Base-by-base conservation (phyloP, 805 yeast genomes). In the Cyberlindnera bimundalis region DNA sequence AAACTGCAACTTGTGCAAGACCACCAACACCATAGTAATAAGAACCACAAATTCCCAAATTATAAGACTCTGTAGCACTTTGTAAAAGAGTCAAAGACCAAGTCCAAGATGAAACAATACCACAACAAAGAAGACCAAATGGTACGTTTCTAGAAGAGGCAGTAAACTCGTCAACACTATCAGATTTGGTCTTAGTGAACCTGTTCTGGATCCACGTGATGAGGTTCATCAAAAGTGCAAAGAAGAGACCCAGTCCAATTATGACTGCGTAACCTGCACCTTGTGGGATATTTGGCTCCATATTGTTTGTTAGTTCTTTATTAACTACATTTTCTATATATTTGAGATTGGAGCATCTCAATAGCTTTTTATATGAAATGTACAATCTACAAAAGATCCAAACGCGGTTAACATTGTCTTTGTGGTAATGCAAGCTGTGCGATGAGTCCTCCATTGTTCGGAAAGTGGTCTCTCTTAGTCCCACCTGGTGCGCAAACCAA, bases 241-340 rank as follows among this genome's bases (percentile, higher is more conserved):
- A 71, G 35, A 67, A 68, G 15, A 67, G 62, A 21, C 74, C 93
- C 6, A 84, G 68, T 14, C 91, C 93, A n/a, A 84, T 81, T 23
- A 84, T 82, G 29, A 84, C 77, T 19, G 82, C 91, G 51, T 84
- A 84, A n/a, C 93, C 91, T 3, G 79, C 84, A 29, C 83, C 81
- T 60, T 82, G 9, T 21, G 24, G 24, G 24, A 21, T 21, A 21
- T 21, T 21, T 21, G 24, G 24, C 24, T 21, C 24, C 24, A 21
- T n/a, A n/a, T 21, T 21, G 24, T 21, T 21, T 6, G 10, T 10
- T 21, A 21, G 24, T n/a, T n/a, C n/a, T n/a, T n/a, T n/a, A n/a
- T n/a, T n/a, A n/a, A n/a, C n/a, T n/a, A n/a, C n/a, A n/a, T n/a
- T n/a, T n/a, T n/a, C n/a, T n/a, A n/a, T n/a, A n/a, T n/a, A n/a